Conservation (phyloP, 2,329 filamentous ascomycete species). For the Saccharata proteae region DNA sequence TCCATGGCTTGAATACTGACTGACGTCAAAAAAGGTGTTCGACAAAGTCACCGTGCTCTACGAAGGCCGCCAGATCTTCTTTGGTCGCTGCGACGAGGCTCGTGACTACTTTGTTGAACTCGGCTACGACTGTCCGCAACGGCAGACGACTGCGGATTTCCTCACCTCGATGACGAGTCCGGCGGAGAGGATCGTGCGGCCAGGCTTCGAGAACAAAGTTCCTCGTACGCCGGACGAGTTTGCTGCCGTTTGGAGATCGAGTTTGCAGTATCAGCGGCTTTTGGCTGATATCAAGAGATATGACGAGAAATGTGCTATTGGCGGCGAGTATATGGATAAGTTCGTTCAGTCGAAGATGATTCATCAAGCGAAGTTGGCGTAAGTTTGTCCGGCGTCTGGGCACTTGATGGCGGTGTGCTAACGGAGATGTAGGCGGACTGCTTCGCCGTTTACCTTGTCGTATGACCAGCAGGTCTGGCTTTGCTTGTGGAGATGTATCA, state of each 20-base stretch:
- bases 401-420: background rate
- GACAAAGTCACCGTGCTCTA: constrained; percentile 59
- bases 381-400: background rate
- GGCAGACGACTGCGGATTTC: constrained; percentile 66
- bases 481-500: constrained; percentile 71
- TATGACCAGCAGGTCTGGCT: constrained; percentile 63
- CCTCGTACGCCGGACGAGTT: constrained; percentile 40
- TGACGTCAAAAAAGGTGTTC: constrained; percentile 30
- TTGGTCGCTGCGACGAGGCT: constrained; percentile 50
- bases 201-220: constrained; percentile 33
- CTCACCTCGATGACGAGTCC: constrained; percentile 58
- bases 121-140: constrained; percentile 59
- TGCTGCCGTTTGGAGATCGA: constrained; percentile 37
- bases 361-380: constrained; percentile 31
- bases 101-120: constrained; percentile 58
- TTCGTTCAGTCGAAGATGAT: constrained; percentile 35
- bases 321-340: constrained; percentile 31
- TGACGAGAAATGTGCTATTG: constrained; percentile 32
- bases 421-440: constrained; percentile 41
- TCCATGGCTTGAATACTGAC: background rate
- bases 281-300: constrained; percentile 34
- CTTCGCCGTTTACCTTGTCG: constrained; percentile 75
- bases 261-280: constrained; percentile 17
- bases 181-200: constrained; percentile 32
- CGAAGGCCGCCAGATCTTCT: constrained; percentile 60